These are phyloP conservation scores for Blakeslea trispora DNA, from an alignment of 371 early-diverging fungal genomes.

Conservation along the genomic window DNA sequence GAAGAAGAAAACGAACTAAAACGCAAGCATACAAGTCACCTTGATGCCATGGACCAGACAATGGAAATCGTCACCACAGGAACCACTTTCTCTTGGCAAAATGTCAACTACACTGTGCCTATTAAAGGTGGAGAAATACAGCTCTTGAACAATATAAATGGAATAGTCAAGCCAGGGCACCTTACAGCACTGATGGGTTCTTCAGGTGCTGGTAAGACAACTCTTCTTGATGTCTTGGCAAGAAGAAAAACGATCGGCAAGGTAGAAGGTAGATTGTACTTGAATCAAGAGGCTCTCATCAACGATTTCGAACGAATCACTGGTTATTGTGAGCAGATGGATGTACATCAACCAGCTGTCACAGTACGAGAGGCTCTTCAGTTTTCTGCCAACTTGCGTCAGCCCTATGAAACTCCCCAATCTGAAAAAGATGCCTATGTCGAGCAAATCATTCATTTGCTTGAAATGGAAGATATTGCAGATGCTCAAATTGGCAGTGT, in stretches of 20 bases:
- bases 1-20: constrained; percentile 8
- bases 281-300: constrained; percentile 55
- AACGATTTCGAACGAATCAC: constrained; percentile 71
- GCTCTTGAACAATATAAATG: constrained; percentile 47
- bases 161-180: constrained; percentile 64
- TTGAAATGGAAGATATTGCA: constrained; percentile 58
- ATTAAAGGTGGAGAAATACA: constrained; percentile 55
- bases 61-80: constrained; percentile 42
- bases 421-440: constrained; percentile 60
- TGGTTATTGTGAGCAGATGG: constrained; percentile 83
- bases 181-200: constrained; percentile 83
- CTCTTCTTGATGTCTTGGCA: constrained; percentile 81
- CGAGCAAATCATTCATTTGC: constrained; percentile 59
- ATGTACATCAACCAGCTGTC: constrained; percentile 69
- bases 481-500: constrained; percentile 54
- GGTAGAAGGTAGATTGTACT: constrained; percentile 64
- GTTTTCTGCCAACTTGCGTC: constrained; percentile 68
- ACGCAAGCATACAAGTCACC: constrained; percentile 10
- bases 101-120: constrained; percentile 57
- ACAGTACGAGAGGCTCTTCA: constrained; percentile 66
- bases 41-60: constrained; percentile 9
- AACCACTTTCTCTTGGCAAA: constrained; percentile 59
- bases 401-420: constrained; percentile 51
- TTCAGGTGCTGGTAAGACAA: constrained; percentile 89
- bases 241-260: constrained; percentile 78